Evolutionary conservation across 306 rosid species (phyloP).

Genomic region (Prunus fruticosa): DNA sequence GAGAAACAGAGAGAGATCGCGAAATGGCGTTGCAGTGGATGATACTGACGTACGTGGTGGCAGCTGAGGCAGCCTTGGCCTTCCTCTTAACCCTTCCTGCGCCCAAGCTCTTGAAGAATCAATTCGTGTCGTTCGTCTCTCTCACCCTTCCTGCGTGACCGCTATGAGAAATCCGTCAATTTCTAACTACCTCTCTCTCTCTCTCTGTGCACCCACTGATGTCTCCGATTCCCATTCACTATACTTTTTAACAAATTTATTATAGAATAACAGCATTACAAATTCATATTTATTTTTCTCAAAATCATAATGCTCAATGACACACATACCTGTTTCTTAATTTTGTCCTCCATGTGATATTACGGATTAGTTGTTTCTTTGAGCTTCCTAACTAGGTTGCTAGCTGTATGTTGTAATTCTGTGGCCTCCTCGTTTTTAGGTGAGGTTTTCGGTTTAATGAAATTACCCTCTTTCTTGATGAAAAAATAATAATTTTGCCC

Average conservation of each 20-base stretch:
- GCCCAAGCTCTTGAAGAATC: slow-evolving; percentile 65
- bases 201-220: not conserved
- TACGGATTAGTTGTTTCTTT: too few relatives aligned
- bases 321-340: not conserved
- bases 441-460: too few relatives aligned
- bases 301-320: not conserved
- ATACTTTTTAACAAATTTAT: not conserved
- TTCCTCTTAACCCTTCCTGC: slow-evolving; percentile 70
- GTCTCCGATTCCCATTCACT: not conserved
- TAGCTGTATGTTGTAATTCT: too few relatives aligned
- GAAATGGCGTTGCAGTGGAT: slow-evolving; percentile 93
- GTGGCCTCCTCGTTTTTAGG: too few relatives aligned
- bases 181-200: not conserved
- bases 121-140: slow-evolving; percentile 68
- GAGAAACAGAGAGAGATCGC: not conserved
- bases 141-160: slow-evolving; percentile 91
- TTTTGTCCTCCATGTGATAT: not conserved
- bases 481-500: too few relatives aligned
- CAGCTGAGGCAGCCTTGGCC: slow-evolving; percentile 80
- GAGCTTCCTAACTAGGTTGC: too few relatives aligned
- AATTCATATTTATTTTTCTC: not conserved
- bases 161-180: slow-evolving; percentile 88
- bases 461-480: too few relatives aligned
- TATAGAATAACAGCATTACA: not conserved
- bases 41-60: slow-evolving; percentile 83